Conservation (phyloP, 1,284 basidiomycete genomes). For the Rhodotorula sp. region DNA sequence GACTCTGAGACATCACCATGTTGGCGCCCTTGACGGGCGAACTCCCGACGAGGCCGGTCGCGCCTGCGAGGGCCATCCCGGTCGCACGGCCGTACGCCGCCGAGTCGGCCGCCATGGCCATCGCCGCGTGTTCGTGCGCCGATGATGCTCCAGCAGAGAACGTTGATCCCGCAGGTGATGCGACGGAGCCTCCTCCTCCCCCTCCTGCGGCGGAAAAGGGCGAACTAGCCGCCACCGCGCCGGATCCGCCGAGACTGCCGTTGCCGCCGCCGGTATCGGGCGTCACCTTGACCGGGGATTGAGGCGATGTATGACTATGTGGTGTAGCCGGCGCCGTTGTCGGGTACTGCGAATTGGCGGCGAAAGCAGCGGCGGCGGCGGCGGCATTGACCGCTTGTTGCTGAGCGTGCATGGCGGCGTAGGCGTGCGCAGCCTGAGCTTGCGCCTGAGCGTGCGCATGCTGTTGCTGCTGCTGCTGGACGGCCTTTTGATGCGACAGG, state of each 20-base stretch:
- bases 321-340: conserved; percentile 11
- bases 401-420: not conserved
- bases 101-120: not conserved
- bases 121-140: not conserved
- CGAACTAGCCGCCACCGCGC: conserved; percentile 5
- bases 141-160: conserved; percentile 12
- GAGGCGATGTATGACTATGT: conserved; percentile 14
- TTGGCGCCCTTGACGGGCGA: not conserved
- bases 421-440: not conserved
- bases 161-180: conserved; percentile 21
- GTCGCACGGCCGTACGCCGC: conserved; percentile 11
- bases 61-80: conserved; percentile 21
- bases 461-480: not conserved
- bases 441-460: not conserved
- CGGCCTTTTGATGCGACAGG: not conserved
- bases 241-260: not conserved
- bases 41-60: conserved; percentile 3
- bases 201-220: conserved; percentile 15
- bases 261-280: conserved; percentile 12
- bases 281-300: conserved; percentile 15
- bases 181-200: conserved; percentile 6
- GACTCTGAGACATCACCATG: not conserved
- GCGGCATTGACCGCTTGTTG: no score
- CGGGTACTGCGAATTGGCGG: not conserved
- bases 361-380: no score